Conservation (phyloP, 495 filamentous ascomycete genomes). For the Daldinia grandis region DNA sequence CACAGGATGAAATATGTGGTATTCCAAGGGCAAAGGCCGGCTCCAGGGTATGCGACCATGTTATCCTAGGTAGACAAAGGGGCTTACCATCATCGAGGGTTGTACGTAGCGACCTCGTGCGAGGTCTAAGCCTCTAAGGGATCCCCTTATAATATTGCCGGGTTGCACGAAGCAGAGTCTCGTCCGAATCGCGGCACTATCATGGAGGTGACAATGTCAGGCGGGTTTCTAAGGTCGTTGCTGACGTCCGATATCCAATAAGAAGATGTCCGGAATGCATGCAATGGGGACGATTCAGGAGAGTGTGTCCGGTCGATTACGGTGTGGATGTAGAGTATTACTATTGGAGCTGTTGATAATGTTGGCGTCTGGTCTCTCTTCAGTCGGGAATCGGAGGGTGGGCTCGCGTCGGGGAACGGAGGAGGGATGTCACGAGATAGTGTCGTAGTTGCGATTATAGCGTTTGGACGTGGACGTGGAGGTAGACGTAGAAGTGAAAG, state of each 20-base stretch:
- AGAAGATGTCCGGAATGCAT: slow-evolving; percentile 25
- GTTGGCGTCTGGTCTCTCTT: slow-evolving; percentile 6
- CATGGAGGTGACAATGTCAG: slow-evolving; percentile 47
- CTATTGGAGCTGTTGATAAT: not conserved
- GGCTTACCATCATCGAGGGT: slow-evolving; percentile 50
- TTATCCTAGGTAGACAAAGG: slow-evolving; percentile 16
- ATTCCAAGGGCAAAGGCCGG: slow-evolving; percentile 8
- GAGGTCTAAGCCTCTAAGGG: slow-evolving; percentile 49
- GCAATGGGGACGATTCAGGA: slow-evolving; percentile 18
- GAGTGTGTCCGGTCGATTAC: not conserved
- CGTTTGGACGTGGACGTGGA: not conserved
- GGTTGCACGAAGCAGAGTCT: slow-evolving; percentile 46
- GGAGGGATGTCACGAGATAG: slow-evolving; percentile 13
- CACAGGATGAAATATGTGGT: not conserved
- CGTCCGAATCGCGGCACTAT: slow-evolving; percentile 45
- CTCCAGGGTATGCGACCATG: slow-evolving; percentile 28
- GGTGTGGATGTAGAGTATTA: not conserved
- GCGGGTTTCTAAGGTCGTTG: slow-evolving; percentile 6
- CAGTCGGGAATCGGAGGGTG: slow-evolving; percentile 1
- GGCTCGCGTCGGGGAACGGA: slow-evolving; percentile 21
- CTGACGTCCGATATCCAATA: slow-evolving; percentile 25
- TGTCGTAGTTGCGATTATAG: slow-evolving; percentile 12
- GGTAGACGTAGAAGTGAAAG: too few relatives aligned
- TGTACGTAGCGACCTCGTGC: slow-evolving; percentile 46
- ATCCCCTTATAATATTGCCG: slow-evolving; percentile 45